Evolutionary conservation across 2,329 filamentous ascomycete genomes (phyloP), one percentile per base, ranked within the genome.

Genomic region (Colletotrichum sp.): DNA sequence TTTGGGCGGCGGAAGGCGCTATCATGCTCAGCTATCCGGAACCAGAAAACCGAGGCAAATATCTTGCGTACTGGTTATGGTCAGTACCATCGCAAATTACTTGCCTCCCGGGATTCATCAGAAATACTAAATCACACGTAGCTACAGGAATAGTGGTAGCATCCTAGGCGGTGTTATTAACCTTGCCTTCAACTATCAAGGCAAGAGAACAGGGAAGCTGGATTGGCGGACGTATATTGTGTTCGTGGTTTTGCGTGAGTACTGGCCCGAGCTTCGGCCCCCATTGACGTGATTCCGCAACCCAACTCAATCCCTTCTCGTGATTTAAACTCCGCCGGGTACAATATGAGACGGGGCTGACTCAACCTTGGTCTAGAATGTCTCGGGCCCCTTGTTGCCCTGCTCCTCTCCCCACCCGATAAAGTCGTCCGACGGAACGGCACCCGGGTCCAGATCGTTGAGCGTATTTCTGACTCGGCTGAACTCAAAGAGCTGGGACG

Each of bases 101-200:
- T 13, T n/a, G 10, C 6, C 6, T 52, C 12, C 6, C 10, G 44
- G n/a, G n/a, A 13, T 21, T 21, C 12, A 13, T 10, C 39, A 24
- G 1, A 52, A 52, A 24, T 52, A n/a, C 44, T 52, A 5, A 52
- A 52, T 13, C 44, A 13, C 21, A 52, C 39, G 9, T 52, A 52
- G 44, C 12, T 80, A 78, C 30, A 77, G 78, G 0, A 80, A 79
- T 52, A 78, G 77, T 21, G 78, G 78, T 13, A 74, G 76, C 7
- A 80, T 90, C 2, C 71, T 89, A 1, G 88, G 88, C 15, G 87
- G 87, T 32, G 83, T 85, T 5, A 87, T 89, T 72, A 85, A 87
- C 0, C 82, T 89, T 16, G 86, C 81, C 4, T 81, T 89, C 30
- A 90, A 89, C 73, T 63, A 78, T 8, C 74, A 72, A 7, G 77